phyloP scores from a whole-genome alignment of 768 basidiomycete species.

The Russula brevipes region DNA sequence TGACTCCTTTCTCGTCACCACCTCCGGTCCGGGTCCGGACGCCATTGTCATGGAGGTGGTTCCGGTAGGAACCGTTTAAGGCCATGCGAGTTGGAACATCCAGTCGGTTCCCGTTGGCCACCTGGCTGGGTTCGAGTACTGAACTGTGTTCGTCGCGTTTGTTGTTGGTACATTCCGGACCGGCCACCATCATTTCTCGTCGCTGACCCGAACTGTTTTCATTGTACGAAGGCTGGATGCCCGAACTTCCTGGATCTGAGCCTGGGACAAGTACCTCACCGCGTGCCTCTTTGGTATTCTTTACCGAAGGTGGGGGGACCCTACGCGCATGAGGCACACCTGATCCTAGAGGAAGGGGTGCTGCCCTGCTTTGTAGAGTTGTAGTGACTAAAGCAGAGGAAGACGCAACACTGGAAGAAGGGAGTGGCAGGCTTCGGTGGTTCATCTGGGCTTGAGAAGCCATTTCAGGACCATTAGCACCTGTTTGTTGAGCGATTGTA shows the following conservation, averaged over 20 bases:
- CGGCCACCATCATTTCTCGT: neutral
- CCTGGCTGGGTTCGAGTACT: neutral
- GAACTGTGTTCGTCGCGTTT: neutral
- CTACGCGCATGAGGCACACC: neutral
- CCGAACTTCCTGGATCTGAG: conserved; percentile 14
- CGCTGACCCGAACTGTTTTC: neutral
- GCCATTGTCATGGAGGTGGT: neutral
- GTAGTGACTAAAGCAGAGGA: neutral
- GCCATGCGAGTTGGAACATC: conserved; percentile 10
- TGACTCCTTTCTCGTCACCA: neutral
- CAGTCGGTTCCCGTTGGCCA: neutral
- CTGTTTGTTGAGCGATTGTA: neutral
- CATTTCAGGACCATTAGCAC: neutral
- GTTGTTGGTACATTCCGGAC: neutral
- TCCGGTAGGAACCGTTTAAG: conserved; percentile 2
- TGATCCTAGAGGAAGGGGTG: conserved; percentile 1
- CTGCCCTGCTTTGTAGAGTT: conserved; percentile 1
- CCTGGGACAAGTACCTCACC: conserved; percentile 20
- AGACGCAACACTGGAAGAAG: neutral
- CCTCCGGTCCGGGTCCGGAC: neutral
- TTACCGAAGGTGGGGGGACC: conserved; percentile 4
- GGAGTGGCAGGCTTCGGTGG: neutral
- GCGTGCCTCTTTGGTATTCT: conserved; percentile 5
- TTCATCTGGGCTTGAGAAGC: neutral
- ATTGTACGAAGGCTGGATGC: neutral